Base-by-base conservation (phyloP, 2,329 filamentous ascomycete species). In the Pseudogymnoascus sp. region DNA sequence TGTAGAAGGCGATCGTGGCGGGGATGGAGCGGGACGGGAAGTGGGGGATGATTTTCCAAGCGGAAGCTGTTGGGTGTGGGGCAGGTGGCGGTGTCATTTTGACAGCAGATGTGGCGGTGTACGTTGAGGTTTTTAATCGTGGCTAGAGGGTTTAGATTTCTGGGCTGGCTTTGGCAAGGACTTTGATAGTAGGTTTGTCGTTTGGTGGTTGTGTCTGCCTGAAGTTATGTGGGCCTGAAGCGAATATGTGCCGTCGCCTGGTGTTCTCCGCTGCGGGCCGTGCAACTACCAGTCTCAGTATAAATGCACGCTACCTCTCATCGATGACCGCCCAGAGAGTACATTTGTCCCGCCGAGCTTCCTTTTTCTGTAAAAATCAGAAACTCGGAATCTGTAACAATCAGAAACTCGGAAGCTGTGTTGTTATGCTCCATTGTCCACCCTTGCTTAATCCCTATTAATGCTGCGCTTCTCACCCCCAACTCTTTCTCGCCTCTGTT, bases 201-300 rank as follows among this genome's bases (percentile, higher is more conserved):
- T 52, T 29, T 11, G 23, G 8, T 23, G 14, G 23, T 52, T 31
- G 23, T 52, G 45, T 52, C 45, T 52, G 45, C 45, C 43, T 41
- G 33, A 14, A 68, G 64, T 52, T n/a, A 49, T 75, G 43, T 49
- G 43, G 43, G 14, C 21, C 2, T 45, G 19, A 14, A 45, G 11
- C 4, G 7, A 31, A 8, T 31, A 31, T 26, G 23, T 26, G 5
- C 23, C 23, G 5, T 26, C 23, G 31, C 21, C 6, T 14, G 6
- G 19, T 23, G 10, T 2, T 11, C 19, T 43, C 19, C 12, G 23
- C 2, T 6, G 3, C 23, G 3, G 23, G 23, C 10, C 21, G 19
- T 26, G 41, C 12, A 21, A 26, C 21, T 8, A n/a, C 12, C 6
- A n/a, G 12, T 26, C 21, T 11, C 38, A 19, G 38, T 29, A 29